Percentiles rank a stretch among this genome's conserved stretches.
Evolutionary conservation across 1,284 basidiomycete species (phyloP).

Genomic region (Vanrija humicola): DNA sequence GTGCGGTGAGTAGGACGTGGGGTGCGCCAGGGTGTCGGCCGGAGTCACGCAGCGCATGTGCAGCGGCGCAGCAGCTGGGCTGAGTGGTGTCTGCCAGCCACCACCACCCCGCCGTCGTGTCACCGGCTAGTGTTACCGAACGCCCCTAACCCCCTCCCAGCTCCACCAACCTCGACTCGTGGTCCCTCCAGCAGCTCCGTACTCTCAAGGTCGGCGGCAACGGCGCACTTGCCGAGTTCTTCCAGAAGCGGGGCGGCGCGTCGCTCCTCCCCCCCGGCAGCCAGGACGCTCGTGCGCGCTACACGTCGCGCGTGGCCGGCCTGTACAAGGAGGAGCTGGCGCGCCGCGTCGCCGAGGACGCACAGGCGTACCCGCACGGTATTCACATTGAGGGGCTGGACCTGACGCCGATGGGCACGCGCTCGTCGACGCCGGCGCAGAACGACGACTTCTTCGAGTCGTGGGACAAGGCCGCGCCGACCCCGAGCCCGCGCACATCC

Average conservation of each 20-base stretch:
- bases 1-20: conserved; percentile 64
- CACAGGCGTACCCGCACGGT: conserved; percentile 65
- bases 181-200: conserved; percentile 86
- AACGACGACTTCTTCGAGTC: conserved; percentile 90
- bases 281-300: conserved; percentile 82
- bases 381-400: conserved; percentile 73
- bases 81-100: too few relatives aligned
- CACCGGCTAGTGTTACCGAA: not conserved
- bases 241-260: conserved; percentile 76
- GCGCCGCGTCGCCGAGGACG: conserved; percentile 75
- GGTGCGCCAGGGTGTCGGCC: not conserved
- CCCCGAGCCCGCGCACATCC: conserved; percentile 30
- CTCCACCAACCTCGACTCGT: conserved; percentile 94
- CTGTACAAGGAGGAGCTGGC: conserved; percentile 91
- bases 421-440: conserved; percentile 42
- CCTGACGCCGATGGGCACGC: conserved; percentile 51
- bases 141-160: conserved; percentile 50
- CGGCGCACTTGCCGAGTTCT: conserved; percentile 81
- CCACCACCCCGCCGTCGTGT: not conserved
- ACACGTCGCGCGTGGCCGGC: conserved; percentile 74
- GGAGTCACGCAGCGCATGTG: too few relatives aligned
- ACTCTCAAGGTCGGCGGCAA: conserved; percentile 98
- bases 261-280: conserved; percentile 61
- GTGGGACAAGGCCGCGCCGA: conserved; percentile 70
- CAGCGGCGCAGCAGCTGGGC: not conserved